phyloP scores from a whole-genome alignment of 164 flowering plant species.

The Nymphaea thermarum region DNA sequence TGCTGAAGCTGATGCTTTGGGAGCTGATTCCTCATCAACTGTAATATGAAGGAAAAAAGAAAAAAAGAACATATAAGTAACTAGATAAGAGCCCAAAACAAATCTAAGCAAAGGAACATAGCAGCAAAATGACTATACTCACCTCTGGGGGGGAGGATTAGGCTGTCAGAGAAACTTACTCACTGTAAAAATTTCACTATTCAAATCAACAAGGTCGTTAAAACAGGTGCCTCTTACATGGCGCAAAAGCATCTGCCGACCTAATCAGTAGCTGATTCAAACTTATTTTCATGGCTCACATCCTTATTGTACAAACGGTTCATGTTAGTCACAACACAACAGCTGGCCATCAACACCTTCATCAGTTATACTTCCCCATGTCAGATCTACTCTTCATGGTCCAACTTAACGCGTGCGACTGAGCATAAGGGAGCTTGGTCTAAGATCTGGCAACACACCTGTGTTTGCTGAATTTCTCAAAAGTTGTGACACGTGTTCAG shows the following conservation, averaged over 20 bases:
- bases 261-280: not conserved
- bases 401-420: conserved; percentile 9
- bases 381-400: not conserved
- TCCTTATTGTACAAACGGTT: not conserved
- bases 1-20: not conserved
- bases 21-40: not conserved
- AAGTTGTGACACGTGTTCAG: conserved; percentile 67
- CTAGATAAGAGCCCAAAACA: not conserved
- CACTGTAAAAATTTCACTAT: not conserved
- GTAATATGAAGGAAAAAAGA: not conserved
- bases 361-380: not conserved
- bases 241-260: not conserved
- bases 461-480: conserved; percentile 42
- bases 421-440: conserved; percentile 33
- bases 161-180: not conserved
- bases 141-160: not conserved
- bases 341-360: not conserved
- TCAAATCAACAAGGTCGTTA: not conserved
- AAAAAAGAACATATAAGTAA: not conserved
- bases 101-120: not conserved
- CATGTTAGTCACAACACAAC: not conserved
- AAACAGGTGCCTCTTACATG: not conserved
- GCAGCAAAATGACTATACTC: not conserved
- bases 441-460: conserved; percentile 41
- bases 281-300: not conserved